Conservation (phyloP, 2,329 filamentous ascomycete species). For the Immersiporthe knoxdaviesiana region DNA sequence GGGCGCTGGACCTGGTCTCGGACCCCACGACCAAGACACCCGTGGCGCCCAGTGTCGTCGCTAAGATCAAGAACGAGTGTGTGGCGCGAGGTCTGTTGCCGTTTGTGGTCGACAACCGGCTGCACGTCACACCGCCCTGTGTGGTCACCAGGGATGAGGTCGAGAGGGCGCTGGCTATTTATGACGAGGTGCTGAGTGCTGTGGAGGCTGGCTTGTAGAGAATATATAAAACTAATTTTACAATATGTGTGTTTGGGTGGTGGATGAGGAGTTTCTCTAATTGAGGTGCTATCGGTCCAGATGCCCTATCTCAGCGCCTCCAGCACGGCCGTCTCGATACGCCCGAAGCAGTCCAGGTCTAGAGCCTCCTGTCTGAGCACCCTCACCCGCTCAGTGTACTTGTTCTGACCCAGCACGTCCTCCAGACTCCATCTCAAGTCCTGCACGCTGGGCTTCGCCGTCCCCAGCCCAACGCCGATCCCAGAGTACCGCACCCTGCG, state of each 20-base stretch:
- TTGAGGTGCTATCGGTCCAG: no score
- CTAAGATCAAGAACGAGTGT: slow-evolving; percentile 24
- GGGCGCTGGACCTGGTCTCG: slow-evolving; percentile 28
- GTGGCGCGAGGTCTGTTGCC: slow-evolving; percentile 21
- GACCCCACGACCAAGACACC: slow-evolving; percentile 23
- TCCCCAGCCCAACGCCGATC: slow-evolving; percentile 40
- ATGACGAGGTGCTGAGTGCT: slow-evolving; percentile 21
- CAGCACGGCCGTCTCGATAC: slow-evolving; percentile 35
- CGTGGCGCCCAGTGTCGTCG: slow-evolving; percentile 17
- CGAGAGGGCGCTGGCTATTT: slow-evolving; percentile 26
- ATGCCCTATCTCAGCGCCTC: slow-evolving; percentile 1
- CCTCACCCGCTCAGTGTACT: slow-evolving; percentile 32
- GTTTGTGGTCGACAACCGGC: slow-evolving; percentile 28
- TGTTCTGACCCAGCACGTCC: slow-evolving; percentile 34
- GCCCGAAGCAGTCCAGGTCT: slow-evolving; percentile 37
- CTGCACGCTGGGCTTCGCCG: slow-evolving; percentile 34
- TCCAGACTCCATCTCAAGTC: slow-evolving; percentile 38
- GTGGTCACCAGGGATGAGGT: slow-evolving; percentile 24
- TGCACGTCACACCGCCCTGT: slow-evolving; percentile 25
- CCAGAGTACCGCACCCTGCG: slow-evolving; percentile 40
- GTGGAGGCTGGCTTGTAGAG: slow-evolving; percentile 18
- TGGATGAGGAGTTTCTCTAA: no score
- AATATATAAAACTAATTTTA: no score
- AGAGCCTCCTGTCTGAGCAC: slow-evolving; percentile 37
- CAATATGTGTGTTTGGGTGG: no score